A percentile compares a stretch with the other conserved stretches of the same genome.
Conservation (phyloP, 2,329 filamentous ascomycete species). For the Cercospora sp. region DNA sequence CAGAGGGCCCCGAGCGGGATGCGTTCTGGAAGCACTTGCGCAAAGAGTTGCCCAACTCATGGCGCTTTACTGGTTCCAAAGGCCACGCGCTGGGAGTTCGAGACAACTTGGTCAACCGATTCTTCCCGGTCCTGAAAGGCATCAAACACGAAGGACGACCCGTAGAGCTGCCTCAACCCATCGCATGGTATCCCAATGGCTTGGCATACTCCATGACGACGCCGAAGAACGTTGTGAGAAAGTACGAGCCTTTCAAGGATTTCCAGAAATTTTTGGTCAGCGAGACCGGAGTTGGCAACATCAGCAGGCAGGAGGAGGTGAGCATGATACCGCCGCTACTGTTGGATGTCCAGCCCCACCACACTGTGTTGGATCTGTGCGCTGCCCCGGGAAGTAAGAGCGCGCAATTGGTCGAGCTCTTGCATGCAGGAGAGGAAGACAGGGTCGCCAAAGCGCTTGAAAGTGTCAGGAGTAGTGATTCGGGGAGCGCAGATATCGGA, state of each 20-base stretch:
- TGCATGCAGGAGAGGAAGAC: slow-evolving; percentile 89
- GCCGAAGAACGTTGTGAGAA: slow-evolving; percentile 91
- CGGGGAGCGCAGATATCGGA: slow-evolving; percentile 41
- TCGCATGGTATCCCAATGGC: slow-evolving; percentile 91
- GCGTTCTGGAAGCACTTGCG: slow-evolving; percentile 82
- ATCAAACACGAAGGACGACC: slow-evolving; percentile 79
- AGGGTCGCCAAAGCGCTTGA: slow-evolving; percentile 72
- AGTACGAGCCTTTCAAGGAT: slow-evolving; percentile 87
- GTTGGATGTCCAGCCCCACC: slow-evolving; percentile 86
- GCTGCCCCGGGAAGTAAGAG: slow-evolving; percentile 97
- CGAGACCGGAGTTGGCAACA: slow-evolving; percentile 95
- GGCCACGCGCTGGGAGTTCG: slow-evolving; percentile 92
- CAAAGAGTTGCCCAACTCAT: slow-evolving; percentile 91
- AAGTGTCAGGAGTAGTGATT: slow-evolving; percentile 55
- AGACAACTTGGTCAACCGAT: slow-evolving; percentile 80
- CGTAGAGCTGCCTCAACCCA: slow-evolving; percentile 77
- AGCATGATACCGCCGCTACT: slow-evolving; percentile 98
- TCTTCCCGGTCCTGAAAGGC: slow-evolving; percentile 84
- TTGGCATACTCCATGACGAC: slow-evolving; percentile 98
- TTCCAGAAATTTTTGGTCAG: slow-evolving; percentile 98
- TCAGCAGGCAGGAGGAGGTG: slow-evolving; percentile 94
- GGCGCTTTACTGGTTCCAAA: slow-evolving; percentile 94
- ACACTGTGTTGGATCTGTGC: slow-evolving; percentile 93
- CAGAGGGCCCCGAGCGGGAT: slow-evolving; percentile 70
- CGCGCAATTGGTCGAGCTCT: slow-evolving; percentile 89